Evolutionary conservation across 306 rosid species (phyloP), one percentile per base, ranked within the genome.

Genomic region (Prunus dulcis): DNA sequence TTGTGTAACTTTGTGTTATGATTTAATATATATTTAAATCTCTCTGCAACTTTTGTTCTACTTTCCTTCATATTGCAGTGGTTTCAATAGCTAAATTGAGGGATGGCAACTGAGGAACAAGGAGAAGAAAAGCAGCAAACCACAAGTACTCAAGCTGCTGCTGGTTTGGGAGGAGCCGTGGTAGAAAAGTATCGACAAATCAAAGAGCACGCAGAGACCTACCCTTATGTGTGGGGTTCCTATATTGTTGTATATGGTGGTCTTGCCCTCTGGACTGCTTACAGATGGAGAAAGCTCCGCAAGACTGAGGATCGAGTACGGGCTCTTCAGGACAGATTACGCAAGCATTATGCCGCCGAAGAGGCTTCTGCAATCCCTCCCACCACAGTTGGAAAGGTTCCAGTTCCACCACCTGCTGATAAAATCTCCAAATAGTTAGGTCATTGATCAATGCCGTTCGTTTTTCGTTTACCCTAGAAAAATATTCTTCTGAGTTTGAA

Each of bases 201-300:
- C 68, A 93, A 79, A 83, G 96, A 91, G 78, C 81, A 91, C 63
- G 96, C 91, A 18, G 89, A 88, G 83, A 77, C 89, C 49, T 93
- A 91, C 78, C 96, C 93, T 27, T 93, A 93, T 46, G 97, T 93
- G 23, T 93, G 97, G 98, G 93, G 76, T 72, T 93, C 97, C 30
- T 93, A 91, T 76, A 82, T 84, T 82, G 82, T 89, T 70, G 97
- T 91, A 60, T 91, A 93, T 63, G 96, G 98, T 78, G 97, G 93
- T 73, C 80, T 89, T 52, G 86, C 61, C 23, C 85, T 93, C 49
- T 91, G 96, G 90, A 22, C 82, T 75, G 65, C 90, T 63, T 93
- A 91, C 82, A 83, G 97, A 79, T 88, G 89, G 89, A 88, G 98
- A 80, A 91, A 80, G 88, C 97, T 93, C 70, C 93, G 96, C 66